phyloP scores from a whole-genome alignment of 805 yeast genomes.

The Pichia nanzhaoensis region DNA sequence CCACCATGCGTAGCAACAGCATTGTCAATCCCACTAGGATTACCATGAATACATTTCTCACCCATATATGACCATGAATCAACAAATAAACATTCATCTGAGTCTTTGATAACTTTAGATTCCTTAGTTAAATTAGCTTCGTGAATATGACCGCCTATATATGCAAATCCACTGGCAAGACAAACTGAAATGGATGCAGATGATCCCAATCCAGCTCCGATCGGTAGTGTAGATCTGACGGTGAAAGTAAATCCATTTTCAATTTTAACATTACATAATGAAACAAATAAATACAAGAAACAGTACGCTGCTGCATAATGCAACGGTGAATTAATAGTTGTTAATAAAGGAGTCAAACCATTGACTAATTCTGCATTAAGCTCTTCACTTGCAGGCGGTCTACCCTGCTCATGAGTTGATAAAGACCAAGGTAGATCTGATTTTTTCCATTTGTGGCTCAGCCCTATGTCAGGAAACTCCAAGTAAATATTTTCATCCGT shows the following conservation, averaged over 20 bases:
- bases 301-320: conserved; percentile 78
- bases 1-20: conserved; percentile 96
- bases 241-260: conserved; percentile 51
- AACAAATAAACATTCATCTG: conserved; percentile 49
- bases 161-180: conserved; percentile 64
- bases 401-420: conserved; percentile 22
- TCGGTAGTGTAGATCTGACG: conserved; percentile 79
- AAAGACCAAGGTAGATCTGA: conserved; percentile 56
- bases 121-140: conserved; percentile 31
- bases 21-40: conserved; percentile 94
- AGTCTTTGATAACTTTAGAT: conserved; percentile 31
- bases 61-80: conserved; percentile 89
- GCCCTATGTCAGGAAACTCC: conserved; percentile 78
- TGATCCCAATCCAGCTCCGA: conserved; percentile 96
- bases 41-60: conserved; percentile 92
- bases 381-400: conserved; percentile 41
- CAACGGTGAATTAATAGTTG: conserved; percentile 43
- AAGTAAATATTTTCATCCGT: conserved; percentile 43
- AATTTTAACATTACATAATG: conserved; percentile 41
- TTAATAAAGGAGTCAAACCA: conserved; percentile 39
- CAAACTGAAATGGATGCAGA: conserved; percentile 89
- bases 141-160: conserved; percentile 49
- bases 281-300: conserved; percentile 70
- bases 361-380: conserved; percentile 53
- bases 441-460: conserved; percentile 57